Evolutionary conservation across 805 yeast species (phyloP), one percentile per base, ranked within the genome.

Genomic region (Barnettozyma californica): DNA sequence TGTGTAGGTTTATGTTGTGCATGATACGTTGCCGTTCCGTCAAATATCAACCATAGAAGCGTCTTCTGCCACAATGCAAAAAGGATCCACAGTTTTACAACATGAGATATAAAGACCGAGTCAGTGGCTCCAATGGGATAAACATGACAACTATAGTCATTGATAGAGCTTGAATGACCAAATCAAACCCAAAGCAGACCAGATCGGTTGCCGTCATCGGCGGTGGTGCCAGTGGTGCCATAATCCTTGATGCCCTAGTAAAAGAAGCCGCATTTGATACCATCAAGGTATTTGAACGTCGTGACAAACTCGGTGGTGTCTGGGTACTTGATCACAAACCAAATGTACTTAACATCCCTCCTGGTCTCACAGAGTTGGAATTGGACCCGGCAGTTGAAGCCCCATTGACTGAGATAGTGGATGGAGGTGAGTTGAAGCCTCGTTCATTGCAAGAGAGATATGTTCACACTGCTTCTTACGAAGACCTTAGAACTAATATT

Each of bases 211-310:
- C 76, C 18, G 65, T 75, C 27, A 71, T 75, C 29, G 79, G 80
- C 5, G 79, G 75, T n/a, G 80, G 80, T 13, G 77, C 80, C 6
- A 68, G 75, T 4, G 80, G 79, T 6, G 69, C 75, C 20, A 66
- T 75, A 41, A 59, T 68, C 0, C 58, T 74, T 9, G 77, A 74
- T 41, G 40, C 68, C 0, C 53, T 75, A 11, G 53, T 71, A 4
- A 58, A 66, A 44, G 76, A 74, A 48, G 49, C 55, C 2, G 48
- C 46, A 1, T 66, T 71, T 47, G 63, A 58, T 5, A 57, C 60
- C 19, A 65, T 75, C 38, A 65, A 64, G 1, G 53, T 75, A 1
- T 74, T 67, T 53, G 80, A 75, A 51, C 58, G 77, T 44, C 60
- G 76, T 44, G 56, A 54, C 29, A 53, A 52, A 1, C 56, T 65